These are phyloP conservation scores for Dissoconium aciculare DNA, from an alignment of 2,329 filamentous ascomycete genomes.

Conservation along the genomic window DNA sequence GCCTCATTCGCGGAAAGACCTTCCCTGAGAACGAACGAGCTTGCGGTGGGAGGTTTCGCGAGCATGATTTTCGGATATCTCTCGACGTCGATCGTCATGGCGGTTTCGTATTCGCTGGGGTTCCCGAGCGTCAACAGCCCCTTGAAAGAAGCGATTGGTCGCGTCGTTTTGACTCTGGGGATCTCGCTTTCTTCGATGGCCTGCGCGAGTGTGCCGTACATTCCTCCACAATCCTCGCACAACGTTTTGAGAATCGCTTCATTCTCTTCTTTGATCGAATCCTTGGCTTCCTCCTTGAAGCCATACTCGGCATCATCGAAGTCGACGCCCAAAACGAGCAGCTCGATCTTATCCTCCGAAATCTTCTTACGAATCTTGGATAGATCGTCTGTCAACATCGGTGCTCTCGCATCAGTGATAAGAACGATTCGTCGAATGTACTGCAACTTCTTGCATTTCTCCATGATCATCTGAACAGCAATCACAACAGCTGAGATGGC, in stretches of 20 bases:
- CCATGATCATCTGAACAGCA: constrained; percentile 72
- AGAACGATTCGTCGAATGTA: constrained; percentile 68
- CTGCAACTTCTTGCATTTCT: constrained; percentile 67
- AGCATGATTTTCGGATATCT: constrained; percentile 77
- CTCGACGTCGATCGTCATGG: constrained; percentile 72
- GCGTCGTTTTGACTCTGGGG: constrained; percentile 61
- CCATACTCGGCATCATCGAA: constrained; percentile 86
- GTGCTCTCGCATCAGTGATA: constrained; percentile 64
- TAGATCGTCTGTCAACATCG: constrained; percentile 57
- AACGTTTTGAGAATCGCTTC: constrained; percentile 54
- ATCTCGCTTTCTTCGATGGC: constrained; percentile 66
- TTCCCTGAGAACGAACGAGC: constrained; percentile 50
- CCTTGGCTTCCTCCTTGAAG: constrained; percentile 82
- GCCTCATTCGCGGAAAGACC: constrained; percentile 35
- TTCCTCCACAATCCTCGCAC: constrained; percentile 52
- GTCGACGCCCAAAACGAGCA: constrained; percentile 73
- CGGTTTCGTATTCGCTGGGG: constrained; percentile 53
- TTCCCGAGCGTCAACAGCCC: constrained; percentile 70
- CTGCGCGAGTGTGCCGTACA: constrained; percentile 72
- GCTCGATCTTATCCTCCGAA: constrained; percentile 59
- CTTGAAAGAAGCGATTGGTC: constrained; percentile 63
- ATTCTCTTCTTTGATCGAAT: constrained; percentile 54
- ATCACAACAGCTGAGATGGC: constrained; percentile 74
- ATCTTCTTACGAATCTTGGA: constrained; percentile 58
- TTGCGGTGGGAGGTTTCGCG: constrained; percentile 60